Conservation (phyloP, 2,329 filamentous ascomycete species). For the Diaporthe citrichinensis region DNA sequence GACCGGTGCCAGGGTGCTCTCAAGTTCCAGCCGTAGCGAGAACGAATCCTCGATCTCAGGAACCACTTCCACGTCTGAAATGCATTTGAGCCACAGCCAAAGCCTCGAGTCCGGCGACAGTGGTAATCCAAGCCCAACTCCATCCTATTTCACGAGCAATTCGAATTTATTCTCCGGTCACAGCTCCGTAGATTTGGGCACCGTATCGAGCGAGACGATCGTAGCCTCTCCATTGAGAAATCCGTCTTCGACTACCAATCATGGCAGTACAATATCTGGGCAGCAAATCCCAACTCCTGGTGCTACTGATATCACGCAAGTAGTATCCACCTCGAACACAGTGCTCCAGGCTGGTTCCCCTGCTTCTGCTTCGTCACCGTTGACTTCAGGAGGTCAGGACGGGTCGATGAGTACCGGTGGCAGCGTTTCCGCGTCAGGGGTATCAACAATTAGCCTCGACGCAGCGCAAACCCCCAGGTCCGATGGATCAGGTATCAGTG, state of each 20-base stretch:
- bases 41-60: neutral
- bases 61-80: neutral
- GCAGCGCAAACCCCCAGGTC: neutral
- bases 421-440: neutral
- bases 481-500: neutral
- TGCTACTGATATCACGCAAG: no score
- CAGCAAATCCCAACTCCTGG: neutral
- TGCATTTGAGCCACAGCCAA: neutral
- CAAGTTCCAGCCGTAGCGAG: neutral
- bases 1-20: neutral
- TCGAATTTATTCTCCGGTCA: no score
- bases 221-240: neutral
- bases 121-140: accelerated
- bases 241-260: neutral
- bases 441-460: no score
- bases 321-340: neutral
- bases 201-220: neutral
- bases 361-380: neutral
- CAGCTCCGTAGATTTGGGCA: neutral
- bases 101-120: neutral
- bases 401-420: neutral
- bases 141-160: neutral
- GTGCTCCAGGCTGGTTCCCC: neutral
- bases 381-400: no score
- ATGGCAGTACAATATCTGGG: neutral